Evolutionary conservation across 805 yeast genomes (phyloP).

Genomic region (Lachancea quebecensis): DNA sequence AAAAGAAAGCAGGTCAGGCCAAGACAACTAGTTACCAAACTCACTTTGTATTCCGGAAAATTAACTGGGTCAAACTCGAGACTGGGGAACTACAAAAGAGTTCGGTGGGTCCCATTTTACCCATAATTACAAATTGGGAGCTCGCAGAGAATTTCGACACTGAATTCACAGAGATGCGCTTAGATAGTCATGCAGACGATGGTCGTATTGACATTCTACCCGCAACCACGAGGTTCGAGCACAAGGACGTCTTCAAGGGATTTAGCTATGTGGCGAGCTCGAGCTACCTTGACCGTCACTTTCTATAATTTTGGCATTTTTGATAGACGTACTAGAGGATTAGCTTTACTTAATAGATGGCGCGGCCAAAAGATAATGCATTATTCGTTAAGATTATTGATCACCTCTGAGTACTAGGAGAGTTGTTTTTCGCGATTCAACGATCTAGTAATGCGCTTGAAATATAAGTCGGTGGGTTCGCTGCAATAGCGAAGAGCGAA

Average conservation of each 20-base stretch:
- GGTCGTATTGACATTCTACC: slow-evolving; percentile 8
- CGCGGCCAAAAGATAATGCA: too few species aligned
- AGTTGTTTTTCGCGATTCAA: neutral
- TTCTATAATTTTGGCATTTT: slow-evolving; percentile 13
- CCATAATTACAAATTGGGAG: slow-evolving; percentile 71
- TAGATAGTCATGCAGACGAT: slow-evolving; percentile 27
- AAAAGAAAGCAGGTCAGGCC: slow-evolving; percentile 26
- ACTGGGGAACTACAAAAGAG: slow-evolving; percentile 38
- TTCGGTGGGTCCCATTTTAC: slow-evolving; percentile 70
- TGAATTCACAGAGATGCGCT: slow-evolving; percentile 67
- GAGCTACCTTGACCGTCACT: slow-evolving; percentile 30
- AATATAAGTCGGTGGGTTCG: slow-evolving; percentile 1
- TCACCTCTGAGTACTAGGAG: neutral
- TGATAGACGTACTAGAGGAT: neutral
- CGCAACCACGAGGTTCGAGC: slow-evolving; percentile 5
- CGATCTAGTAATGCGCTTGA: slow-evolving; percentile 1
- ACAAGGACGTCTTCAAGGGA: slow-evolving; percentile 30
- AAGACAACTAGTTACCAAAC: slow-evolving; percentile 39
- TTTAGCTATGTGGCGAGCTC: slow-evolving; percentile 33
- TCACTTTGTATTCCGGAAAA: slow-evolving; percentile 70
- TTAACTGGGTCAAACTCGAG: slow-evolving; percentile 60
- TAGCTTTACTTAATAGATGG: too few species aligned
- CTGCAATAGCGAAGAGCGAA: neutral
- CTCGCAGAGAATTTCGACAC: slow-evolving; percentile 79
- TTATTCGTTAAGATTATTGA: too few species aligned